A percentile compares a stretch with the other conserved stretches of the same genome.
Evolutionary conservation across 495 filamentous ascomycete species (phyloP).

Genomic region (Penicillium malachiteum): DNA sequence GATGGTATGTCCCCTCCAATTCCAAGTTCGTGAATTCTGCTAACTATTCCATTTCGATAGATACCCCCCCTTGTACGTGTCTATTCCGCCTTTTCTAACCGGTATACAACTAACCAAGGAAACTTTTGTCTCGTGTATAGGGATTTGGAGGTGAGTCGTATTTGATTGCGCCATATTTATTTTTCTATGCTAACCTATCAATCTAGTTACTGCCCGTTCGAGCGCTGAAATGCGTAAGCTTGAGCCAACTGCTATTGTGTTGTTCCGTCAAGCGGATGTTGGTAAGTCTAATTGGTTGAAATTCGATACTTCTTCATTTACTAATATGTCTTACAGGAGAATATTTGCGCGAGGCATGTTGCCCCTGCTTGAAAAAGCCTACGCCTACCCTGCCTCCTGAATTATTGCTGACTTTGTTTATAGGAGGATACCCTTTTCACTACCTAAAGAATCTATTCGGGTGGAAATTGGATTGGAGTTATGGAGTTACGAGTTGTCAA

Average conservation of each 20-base stretch:
- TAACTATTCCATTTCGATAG: background rate
- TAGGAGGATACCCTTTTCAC: conserved; percentile 52
- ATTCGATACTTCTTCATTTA: background rate
- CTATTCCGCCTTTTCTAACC: background rate
- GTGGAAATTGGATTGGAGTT: conserved; percentile 22
- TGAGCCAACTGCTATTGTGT: conserved; percentile 84
- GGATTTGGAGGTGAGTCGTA: conserved; percentile 1
- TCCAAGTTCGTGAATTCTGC: background rate
- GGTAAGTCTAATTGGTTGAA: background rate
- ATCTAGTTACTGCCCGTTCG: conserved; percentile 74
- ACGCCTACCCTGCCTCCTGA: background rate
- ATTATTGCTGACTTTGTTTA: conserved; percentile 17
- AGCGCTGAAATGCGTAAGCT: conserved; percentile 76
- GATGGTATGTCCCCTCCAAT: conserved; percentile 1
- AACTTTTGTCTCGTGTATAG: background rate
- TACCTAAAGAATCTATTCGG: conserved; percentile 29
- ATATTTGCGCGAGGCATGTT: conserved; percentile 76
- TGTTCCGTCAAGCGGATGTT: conserved; percentile 49
- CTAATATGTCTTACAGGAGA: conserved; percentile 47
- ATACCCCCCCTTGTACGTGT: conserved; percentile 5
- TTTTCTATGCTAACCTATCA: background rate
- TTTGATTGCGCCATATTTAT: background rate
- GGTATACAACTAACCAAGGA: background rate
- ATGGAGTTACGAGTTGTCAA: conserved; percentile 20
- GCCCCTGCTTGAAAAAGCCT: background rate